A percentile compares a stretch with the other conserved stretches of the same genome.
These are phyloP conservation scores for Periconia digitata DNA, from an alignment of 2,329 filamentous ascomycete genomes.

Conservation along the genomic window DNA sequence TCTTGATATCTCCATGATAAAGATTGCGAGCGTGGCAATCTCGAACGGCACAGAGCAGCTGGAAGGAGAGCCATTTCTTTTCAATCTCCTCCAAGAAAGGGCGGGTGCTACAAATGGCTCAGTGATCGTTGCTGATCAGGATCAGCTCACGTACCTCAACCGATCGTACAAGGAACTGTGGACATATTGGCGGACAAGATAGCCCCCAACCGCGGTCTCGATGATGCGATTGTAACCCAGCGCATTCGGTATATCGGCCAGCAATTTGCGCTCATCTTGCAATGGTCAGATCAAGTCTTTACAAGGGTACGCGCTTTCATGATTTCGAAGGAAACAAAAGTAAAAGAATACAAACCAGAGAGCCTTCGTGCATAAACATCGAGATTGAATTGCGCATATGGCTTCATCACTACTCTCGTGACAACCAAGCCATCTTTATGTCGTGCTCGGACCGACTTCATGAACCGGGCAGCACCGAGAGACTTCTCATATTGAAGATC, in stretches of 20 bases:
- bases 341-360: constrained; percentile 19
- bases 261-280: constrained; percentile 71
- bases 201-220: constrained; percentile 89
- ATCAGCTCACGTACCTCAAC: constrained; percentile 53
- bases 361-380: constrained; percentile 77
- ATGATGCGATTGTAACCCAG: constrained; percentile 86
- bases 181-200: constrained; percentile 90
- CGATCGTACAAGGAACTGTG: constrained; percentile 97
- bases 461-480: constrained; percentile 87
- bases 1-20: constrained; percentile 98
- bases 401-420: constrained; percentile 93
- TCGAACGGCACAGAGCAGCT: constrained; percentile 85
- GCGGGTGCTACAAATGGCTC: constrained; percentile 66
- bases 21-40: constrained; percentile 89
- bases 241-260: constrained; percentile 86
- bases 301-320: too few relatives aligned
- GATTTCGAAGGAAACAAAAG: constrained; percentile 1
- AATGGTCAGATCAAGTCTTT: constrained; percentile 3
- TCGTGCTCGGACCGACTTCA: constrained; percentile 92
- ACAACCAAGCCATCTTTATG: constrained; percentile 90
- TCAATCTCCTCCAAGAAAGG: constrained; percentile 97
- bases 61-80: constrained; percentile 98
- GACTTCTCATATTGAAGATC: constrained; percentile 92
- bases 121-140: neutral
- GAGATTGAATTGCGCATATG: constrained; percentile 78